Conservation (phyloP, 169 alveolate genomes). For the Babesia caballi region DNA sequence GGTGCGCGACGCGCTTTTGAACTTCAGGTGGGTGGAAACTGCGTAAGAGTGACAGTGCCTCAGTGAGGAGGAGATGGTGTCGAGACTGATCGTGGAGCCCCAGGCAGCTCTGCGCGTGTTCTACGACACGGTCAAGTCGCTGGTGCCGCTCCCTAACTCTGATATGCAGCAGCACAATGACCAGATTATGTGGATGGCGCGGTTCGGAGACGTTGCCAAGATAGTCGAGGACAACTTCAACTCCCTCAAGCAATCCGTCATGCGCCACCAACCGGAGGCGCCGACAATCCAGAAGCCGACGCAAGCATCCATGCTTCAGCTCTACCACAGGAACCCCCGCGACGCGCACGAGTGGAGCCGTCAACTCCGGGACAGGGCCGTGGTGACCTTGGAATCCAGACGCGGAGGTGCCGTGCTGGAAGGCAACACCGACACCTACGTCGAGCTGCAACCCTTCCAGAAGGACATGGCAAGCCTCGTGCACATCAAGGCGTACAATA, state of each 20-base stretch:
- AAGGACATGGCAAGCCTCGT: not conserved
- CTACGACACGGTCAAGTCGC: constrained; percentile 22
- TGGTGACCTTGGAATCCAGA: not conserved
- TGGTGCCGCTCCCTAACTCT: constrained; percentile 30
- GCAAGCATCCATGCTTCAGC: not conserved
- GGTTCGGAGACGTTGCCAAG: not conserved
- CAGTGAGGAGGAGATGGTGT: constrained; percentile 47
- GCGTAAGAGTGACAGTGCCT: too few relatives aligned
- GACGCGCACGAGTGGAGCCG: not conserved
- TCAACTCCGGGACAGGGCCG: not conserved
- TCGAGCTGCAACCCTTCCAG: constrained; percentile 16
- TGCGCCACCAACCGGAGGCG: not conserved
- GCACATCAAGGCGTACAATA: constrained; percentile 11
- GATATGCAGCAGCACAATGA: not conserved
- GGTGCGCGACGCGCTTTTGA: constrained; percentile 6
- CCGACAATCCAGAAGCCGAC: not conserved
- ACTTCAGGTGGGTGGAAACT: not conserved
- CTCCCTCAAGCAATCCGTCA: not conserved
- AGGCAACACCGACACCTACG: not conserved
- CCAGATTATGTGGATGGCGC: not conserved
- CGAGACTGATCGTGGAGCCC: constrained; percentile 41
- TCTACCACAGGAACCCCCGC: not conserved
- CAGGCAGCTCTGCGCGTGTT: constrained; percentile 46
- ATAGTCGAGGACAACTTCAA: constrained; percentile 3
- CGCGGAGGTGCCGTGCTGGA: not conserved